Percentiles rank a stretch among this genome's conserved stretches.
Evolutionary conservation across 2,329 filamentous ascomycete genomes (phyloP).

Genomic region (Stagonosporopsis vannaccii): DNA sequence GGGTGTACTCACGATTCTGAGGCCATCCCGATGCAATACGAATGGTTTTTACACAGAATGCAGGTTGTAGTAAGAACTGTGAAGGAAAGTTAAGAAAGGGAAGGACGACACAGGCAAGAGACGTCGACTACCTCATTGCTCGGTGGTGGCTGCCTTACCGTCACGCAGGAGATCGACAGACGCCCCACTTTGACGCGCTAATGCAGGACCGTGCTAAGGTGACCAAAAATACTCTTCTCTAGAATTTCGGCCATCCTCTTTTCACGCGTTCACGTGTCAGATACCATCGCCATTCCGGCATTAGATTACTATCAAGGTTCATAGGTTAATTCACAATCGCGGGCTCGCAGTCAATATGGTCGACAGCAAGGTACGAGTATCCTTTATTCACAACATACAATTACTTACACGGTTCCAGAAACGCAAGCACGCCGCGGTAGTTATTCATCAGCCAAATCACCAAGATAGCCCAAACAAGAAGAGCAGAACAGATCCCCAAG

Average conservation of each 20-base stretch:
- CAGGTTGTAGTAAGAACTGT: no score
- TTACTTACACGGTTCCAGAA: slow-evolving; percentile 23
- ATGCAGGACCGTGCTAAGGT: slow-evolving; percentile 20
- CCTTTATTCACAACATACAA: not conserved
- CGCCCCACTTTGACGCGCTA: slow-evolving; percentile 13
- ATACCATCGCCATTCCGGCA: no score
- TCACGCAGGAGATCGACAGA: slow-evolving; percentile 1
- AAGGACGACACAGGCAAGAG: not conserved
- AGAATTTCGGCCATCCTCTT: slow-evolving; percentile 17
- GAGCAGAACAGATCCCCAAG: slow-evolving; percentile 22
- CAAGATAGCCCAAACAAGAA: slow-evolving; percentile 26
- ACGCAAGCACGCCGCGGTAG: slow-evolving; percentile 31
- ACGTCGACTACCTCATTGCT: not conserved
- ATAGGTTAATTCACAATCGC: not conserved
- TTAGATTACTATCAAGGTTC: not conserved
- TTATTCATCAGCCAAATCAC: slow-evolving; percentile 26
- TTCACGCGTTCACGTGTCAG: slow-evolving; percentile 19
- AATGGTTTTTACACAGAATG: not conserved
- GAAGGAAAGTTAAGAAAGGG: not conserved
- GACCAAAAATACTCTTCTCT: slow-evolving; percentile 18
- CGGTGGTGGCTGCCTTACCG: slow-evolving; percentile 16
- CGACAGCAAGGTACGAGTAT: slow-evolving; percentile 9
- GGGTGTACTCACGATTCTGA: slow-evolving; percentile 8
- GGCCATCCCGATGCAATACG: not conserved
- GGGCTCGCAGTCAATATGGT: slow-evolving; percentile 5